Conservation (phyloP, 495 filamentous ascomycete species). For the Choiromyces venosus region DNA sequence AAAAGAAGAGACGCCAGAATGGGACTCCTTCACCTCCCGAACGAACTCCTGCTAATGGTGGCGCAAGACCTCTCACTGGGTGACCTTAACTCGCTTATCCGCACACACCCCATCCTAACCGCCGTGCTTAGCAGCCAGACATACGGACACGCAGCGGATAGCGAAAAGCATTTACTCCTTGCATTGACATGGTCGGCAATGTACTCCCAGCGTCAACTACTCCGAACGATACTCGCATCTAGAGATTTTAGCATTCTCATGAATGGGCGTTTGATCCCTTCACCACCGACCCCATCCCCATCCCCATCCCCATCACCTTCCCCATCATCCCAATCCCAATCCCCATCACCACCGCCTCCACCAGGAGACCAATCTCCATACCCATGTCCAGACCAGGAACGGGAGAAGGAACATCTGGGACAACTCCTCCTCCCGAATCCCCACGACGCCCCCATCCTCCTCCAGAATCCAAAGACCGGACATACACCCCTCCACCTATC, state of each 20-base stretch:
- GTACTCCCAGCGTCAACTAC: not conserved
- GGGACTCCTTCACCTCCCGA: constrained; percentile 1
- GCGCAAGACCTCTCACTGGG: constrained; percentile 2
- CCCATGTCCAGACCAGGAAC: not conserved
- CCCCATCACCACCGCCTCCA: not conserved
- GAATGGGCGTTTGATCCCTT: not conserved
- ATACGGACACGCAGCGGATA: not conserved
- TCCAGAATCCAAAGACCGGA: not conserved
- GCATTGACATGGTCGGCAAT: constrained; percentile 1
- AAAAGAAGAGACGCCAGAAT: too few relatives aligned
- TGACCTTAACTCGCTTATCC: constrained; percentile 2
- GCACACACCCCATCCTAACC: constrained; percentile 1
- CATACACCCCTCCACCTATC: not conserved
- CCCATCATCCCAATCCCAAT: not conserved
- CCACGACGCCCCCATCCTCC: not conserved
- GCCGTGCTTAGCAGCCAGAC: constrained; percentile 2
- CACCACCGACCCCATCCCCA: not conserved
- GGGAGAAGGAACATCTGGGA: not conserved
- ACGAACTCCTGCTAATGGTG: constrained; percentile 2
- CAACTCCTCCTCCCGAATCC: not conserved
- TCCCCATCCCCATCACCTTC: not conserved
- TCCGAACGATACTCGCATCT: not conserved
- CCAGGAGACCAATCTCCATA: not conserved
- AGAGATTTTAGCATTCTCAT: not conserved
- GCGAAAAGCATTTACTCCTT: not conserved